A percentile compares a stretch with the other conserved stretches of the same genome.
Conservation (phyloP, 2,329 filamentous ascomycete genomes). For the Aspergillus clavatus region DNA sequence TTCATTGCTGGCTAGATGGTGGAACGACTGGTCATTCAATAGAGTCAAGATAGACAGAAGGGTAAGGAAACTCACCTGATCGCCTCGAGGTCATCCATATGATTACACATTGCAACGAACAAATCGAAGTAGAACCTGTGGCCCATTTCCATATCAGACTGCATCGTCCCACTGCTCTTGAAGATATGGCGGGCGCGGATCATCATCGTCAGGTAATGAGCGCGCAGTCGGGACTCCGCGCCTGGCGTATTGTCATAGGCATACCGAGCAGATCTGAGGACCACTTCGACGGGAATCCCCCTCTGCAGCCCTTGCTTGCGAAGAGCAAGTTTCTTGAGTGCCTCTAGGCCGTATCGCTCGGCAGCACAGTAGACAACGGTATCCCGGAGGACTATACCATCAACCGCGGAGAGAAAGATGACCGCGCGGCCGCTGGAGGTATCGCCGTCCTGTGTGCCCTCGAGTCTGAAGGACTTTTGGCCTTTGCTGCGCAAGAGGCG, state of each 20-base stretch:
- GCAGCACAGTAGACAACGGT: slow-evolving; percentile 93
- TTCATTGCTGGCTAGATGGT: slow-evolving; percentile 42
- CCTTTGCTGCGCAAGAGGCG: slow-evolving; percentile 82
- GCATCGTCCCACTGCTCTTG: slow-evolving; percentile 97
- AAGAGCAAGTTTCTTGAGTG: slow-evolving; percentile 84
- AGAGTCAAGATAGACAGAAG: slow-evolving; percentile 9
- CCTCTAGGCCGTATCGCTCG: slow-evolving; percentile 83
- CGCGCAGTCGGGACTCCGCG: slow-evolving; percentile 84
- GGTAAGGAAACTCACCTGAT: slow-evolving; percentile 58
- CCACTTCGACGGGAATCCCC: slow-evolving; percentile 86
- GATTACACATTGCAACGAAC: slow-evolving; percentile 97
- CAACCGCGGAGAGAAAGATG: slow-evolving; percentile 69
- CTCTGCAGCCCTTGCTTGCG: slow-evolving; percentile 92
- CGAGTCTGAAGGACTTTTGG: slow-evolving; percentile 83
- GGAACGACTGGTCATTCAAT: slow-evolving; percentile 14
- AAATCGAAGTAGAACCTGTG: slow-evolving; percentile 96
- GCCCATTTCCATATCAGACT: slow-evolving; percentile 95
- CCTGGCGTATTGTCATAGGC: slow-evolving; percentile 94
- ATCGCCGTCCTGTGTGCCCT: slow-evolving; percentile 59
- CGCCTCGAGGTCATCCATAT: slow-evolving; percentile 92
- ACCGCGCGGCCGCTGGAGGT: slow-evolving; percentile 61
- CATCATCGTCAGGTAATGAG: slow-evolving; percentile 95
- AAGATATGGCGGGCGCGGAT: slow-evolving; percentile 97
- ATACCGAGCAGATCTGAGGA: slow-evolving; percentile 88
- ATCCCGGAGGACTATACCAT: slow-evolving; percentile 77